Evolutionary conservation across 2,329 filamentous ascomycete species (phyloP), one percentile per base, ranked within the genome.

Genomic region (Claviceps purpurea): DNA sequence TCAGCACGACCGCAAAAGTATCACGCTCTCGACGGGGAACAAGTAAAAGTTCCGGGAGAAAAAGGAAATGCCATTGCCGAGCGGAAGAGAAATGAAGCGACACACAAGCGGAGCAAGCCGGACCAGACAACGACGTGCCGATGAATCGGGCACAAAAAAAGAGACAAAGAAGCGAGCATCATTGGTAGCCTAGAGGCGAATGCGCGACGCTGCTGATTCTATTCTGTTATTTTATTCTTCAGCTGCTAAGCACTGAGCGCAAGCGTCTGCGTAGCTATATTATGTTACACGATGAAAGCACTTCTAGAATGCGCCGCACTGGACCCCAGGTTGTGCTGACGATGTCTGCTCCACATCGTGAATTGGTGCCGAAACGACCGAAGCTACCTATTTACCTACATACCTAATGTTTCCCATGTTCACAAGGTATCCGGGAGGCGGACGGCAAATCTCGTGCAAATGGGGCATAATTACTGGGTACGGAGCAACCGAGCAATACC

Each of bases 1-100:
- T 42, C 47, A 24, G 18, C 20, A 16, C 10, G 22, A 20, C 18
- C 6, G 45, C 30, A 8, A 47, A 38, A 38, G 45, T 34, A 47
- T 14, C 30, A 24, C 5, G 18, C 30, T 10, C 10, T 22, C 13
- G 11, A 44, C 42, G 41, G 49, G 30, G 30, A 45, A 38, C 41
- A 45, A 22, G 30, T 3, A 20, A 6, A 38, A 37, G 37, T 50
- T 40, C 49, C 42, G 20, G 38, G 18, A 51, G 24, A 16, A 41
- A 42, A 43, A 51, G 14, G 4, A 37, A 38, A 30, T 42, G 44
- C 37, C 43, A 47, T 42, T 41, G 22, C 37, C 43, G 14, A 37
- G 44, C 22, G 42, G n/a, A 40, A 50, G 42, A 47, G 50, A 47
- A 37, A 51, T 47, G 43, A 47, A 38, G 42, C 6, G 50, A 37